Base-by-base conservation (phyloP, 257 asterid species). In the Henckelia pumila region DNA sequence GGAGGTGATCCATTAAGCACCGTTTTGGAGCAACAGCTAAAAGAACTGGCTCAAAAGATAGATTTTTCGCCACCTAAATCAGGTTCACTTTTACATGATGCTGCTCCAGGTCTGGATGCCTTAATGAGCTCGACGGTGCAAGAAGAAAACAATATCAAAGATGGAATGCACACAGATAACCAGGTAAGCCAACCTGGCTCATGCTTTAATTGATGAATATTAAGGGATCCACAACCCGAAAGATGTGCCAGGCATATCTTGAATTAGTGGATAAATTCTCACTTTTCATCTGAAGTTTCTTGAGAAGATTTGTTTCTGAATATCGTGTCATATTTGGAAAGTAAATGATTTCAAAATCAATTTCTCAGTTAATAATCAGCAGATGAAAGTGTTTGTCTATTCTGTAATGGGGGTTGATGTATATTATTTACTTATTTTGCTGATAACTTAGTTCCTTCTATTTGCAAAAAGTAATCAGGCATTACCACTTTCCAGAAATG, bases 11-110 rank as follows among this genome's bases (percentile, higher is more conserved):
- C 79, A 23, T 80, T 93, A 57, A 88, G 85, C 78, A 71, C 82
- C 61, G 91, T 93, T 71, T 78, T 93, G 79, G 99, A 90, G 82
- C 86, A 85, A 76, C 90, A 90, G 74, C 82, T 90, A 25, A 78
- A 80, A 74, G 96, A 90, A 73, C 76, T 88, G 74, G 76, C 93
- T 69, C 79, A 17, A 29, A 84, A 71, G 69, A 85, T 84, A 20
- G 95, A 88, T 69, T 76, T 85, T 69, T 83, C 97, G 7, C 63
- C 70, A 49, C 81, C 73, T 50, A 83, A 71, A 56, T 56, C 75
- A 11, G 83, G 67, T 50, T 53, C 57, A 17, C 61, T 44, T 53
- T 80, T 69, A 67, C 73, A 71, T 66, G 81, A 76, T 68, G 53
- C 22, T 30, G 24, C 65, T 53, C 70, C 80, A 64, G 55, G 58